Evolutionary conservation across 148 eudicot genomes (phyloP), one percentile per base, ranked within the genome.

Genomic region (Rhododendron mucronatum): DNA sequence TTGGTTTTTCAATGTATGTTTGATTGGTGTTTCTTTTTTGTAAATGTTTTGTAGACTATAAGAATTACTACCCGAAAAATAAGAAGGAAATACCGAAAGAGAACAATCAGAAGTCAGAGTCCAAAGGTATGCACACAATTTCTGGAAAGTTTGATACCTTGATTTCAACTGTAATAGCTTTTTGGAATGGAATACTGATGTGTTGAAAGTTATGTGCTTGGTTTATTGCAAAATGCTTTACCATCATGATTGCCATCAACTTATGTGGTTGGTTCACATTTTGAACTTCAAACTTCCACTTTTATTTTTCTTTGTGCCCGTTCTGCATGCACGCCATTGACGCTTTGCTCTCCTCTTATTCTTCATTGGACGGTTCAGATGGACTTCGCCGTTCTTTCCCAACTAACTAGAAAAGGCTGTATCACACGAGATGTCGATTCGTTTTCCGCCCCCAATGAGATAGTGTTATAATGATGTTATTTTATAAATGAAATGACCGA

Each of bases 11-110:
- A 53, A 41, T 55, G 23, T 82, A 47, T 75, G 76, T 30, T 30
- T 83, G 69, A 78, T 69, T 48, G n/a, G 14, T 44, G 0, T 75
- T 55, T 51, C 15, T 3, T 80, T 83, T 51, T 55, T 84, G 37
- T 26, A 0, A 67, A 67, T 67, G 74, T 26, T n/a, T 82, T 88
- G 78, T 76, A 92, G 93, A 90, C 67, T 92, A 90, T 84, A 92
- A 90, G 82, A 90, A 92, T 82, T 92, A 90, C 89, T 85, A 86
- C 83, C 93, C 92, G 4, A 92, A 90, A 63, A 63, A 89, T 33
- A 90, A 87, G 91, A 86, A 85, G 73, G 89, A 88, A 84, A 85
- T 86, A 30, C 92, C 93, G 8, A 90, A 90, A 78, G 90, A 61
- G 87, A 88, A 90, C 33, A 82, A 87, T 53, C 87, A 88, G 39